Percentiles rank a stretch among this genome's conserved stretches.
Conservation (phyloP, 768 basidiomycete genomes). For the Lactarius deliciosus region DNA sequence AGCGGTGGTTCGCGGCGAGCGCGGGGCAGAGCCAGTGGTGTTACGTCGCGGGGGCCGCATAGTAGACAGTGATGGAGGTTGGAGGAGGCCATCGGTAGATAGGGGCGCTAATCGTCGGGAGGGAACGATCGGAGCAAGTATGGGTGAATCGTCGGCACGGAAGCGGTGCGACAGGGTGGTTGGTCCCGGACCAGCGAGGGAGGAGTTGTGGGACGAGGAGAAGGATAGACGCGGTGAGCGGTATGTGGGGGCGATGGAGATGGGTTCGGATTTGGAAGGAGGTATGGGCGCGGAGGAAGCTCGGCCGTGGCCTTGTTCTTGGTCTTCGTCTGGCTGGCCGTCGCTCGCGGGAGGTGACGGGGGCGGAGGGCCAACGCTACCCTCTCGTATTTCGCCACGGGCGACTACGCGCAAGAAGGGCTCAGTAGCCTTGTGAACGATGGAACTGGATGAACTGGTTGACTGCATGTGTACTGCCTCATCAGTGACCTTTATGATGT, state of each 20-base stretch:
- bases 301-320: not conserved
- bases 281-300: not conserved
- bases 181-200: slow-evolving; percentile 26
- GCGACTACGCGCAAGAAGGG: slow-evolving; percentile 37
- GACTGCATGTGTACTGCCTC: slow-evolving; percentile 47
- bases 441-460: slow-evolving; percentile 38
- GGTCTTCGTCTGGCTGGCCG: slow-evolving; percentile 30
- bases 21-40: slow-evolving; percentile 57
- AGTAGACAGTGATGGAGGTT: slow-evolving; percentile 43
- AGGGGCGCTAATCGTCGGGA: slow-evolving; percentile 33
- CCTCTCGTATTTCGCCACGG: slow-evolving; percentile 25
- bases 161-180: slow-evolving; percentile 23
- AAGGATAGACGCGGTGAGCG: slow-evolving; percentile 19
- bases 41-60: slow-evolving; percentile 59
- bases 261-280: slow-evolving; percentile 20
- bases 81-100: slow-evolving; percentile 50
- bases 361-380: slow-evolving; percentile 53
- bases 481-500: slow-evolving; percentile 53
- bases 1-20: slow-evolving; percentile 20
- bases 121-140: slow-evolving; percentile 32
- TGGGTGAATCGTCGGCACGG: slow-evolving; percentile 31
- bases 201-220: slow-evolving; percentile 24
- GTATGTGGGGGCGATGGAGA: not conserved
- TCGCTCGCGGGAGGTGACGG: slow-evolving; percentile 53
- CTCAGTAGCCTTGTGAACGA: slow-evolving; percentile 40